Conservation (phyloP, 1,284 basidiomycete species). For the Irpex sp. region DNA sequence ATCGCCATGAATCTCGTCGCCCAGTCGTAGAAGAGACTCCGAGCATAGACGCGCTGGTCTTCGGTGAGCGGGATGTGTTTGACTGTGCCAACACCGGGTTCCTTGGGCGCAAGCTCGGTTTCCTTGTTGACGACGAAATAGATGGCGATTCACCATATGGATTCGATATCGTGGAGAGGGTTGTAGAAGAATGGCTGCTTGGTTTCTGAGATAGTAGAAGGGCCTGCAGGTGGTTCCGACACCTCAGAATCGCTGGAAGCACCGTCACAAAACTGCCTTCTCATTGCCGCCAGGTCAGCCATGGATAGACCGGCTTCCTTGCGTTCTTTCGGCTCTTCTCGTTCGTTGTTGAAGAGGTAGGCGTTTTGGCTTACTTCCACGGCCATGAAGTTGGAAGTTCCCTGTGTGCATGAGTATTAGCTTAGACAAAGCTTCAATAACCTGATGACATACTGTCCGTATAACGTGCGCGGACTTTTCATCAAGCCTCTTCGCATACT, state of each 20-base stretch:
- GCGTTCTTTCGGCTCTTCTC: background rate
- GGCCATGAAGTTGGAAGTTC: background rate
- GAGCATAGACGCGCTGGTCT: background rate
- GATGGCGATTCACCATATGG: slow-evolving; percentile 1
- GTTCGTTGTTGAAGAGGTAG: background rate
- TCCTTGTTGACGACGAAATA: slow-evolving; percentile 5
- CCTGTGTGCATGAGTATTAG: background rate
- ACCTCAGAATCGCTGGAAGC: background rate
- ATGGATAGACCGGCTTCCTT: background rate
- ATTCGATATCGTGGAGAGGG: slow-evolving; percentile 19
- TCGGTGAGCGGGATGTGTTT: background rate
- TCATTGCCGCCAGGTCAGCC: background rate
- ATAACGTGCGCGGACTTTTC: background rate
- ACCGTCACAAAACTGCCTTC: background rate
- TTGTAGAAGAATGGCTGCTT: slow-evolving; percentile 22
- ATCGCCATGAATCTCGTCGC: background rate
- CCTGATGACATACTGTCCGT: background rate
- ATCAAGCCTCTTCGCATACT: background rate
- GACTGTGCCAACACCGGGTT: background rate
- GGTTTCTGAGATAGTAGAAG: background rate
- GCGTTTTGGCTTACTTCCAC: background rate
- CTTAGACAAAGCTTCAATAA: background rate
- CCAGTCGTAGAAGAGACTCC: background rate
- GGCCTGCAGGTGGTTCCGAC: too few relatives aligned
- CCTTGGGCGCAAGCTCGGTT: background rate